phyloP scores from a whole-genome alignment of 306 rosid species.

The Cicer yamashitae region DNA sequence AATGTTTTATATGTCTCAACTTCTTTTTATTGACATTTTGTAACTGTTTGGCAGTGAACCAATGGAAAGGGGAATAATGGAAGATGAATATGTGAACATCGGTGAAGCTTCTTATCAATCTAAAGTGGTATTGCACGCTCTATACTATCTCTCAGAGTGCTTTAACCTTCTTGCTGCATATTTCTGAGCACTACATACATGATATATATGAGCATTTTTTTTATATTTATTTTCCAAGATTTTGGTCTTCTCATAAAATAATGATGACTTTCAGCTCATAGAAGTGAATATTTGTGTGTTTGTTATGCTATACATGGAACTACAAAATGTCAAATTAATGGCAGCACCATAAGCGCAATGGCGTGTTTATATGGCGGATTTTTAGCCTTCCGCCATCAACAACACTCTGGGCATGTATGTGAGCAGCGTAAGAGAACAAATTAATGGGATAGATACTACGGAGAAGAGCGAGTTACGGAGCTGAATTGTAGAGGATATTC shows the following conservation, averaged over 20 bases:
- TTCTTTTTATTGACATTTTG: constrained; percentile 9
- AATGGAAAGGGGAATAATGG: constrained; percentile 57
- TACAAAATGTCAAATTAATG: no score
- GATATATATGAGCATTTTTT: constrained; percentile 5
- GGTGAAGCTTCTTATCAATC: constrained; percentile 50
- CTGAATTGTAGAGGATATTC: constrained; percentile 48
- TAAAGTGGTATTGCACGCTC: constrained; percentile 51
- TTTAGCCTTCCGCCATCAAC: no score
- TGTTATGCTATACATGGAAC: constrained; percentile 3
- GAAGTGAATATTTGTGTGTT: constrained; percentile 10
- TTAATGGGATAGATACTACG: constrained; percentile 52
- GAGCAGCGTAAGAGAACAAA: no score
- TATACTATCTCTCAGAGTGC: background rate
- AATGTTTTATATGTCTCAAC: background rate
- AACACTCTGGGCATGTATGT: no score
- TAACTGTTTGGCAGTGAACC: constrained; percentile 59
- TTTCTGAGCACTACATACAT: constrained; percentile 28
- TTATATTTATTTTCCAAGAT: constrained; percentile 1
- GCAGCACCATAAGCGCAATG: no score
- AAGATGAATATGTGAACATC: constrained; percentile 50
- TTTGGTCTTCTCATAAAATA: constrained; percentile 30
- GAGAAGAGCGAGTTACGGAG: constrained; percentile 54
- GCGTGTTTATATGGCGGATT: no score
- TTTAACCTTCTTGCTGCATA: constrained; percentile 40
- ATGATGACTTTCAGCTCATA: constrained; percentile 36